Evolutionary conservation across 306 rosid genomes (phyloP), one percentile per base, ranked within the genome.

Genomic region (Inga oerstediana): DNA sequence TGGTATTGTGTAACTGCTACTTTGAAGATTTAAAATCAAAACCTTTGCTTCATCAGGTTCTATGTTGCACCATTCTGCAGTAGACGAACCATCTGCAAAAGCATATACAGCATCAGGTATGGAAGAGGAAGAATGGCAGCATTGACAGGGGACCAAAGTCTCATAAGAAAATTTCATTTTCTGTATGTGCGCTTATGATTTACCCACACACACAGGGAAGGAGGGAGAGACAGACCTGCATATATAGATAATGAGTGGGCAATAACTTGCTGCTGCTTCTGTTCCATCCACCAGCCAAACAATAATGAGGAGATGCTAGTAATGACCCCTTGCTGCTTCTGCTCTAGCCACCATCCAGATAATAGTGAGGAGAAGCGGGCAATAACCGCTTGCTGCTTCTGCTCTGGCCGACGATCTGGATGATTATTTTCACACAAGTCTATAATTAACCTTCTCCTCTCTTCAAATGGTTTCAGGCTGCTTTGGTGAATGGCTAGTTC

Each of bases 201-300:
- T 6, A 54, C n/a, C 62, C 6, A 39, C 8, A 37, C 61, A 76
- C 30, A 61, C 35, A 58, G 64, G 46, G 7, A 9, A 61, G 62
- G 74, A 78, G 71, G 71, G 66, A 75, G 46, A 41, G 45, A 81
- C 68, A 7, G 49, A 93, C 97, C 89, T 0, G 92, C 92, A 56
- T 92, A 89, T 79, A 93, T 89, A n/a, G 93, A 91, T 35, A 93
- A 5, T 1, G 88, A 64, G 80, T 49, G 86, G 8, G 94, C 89
- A 17, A 19, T 37, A 72, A 79, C 24, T 24, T 75, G 66, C 72
- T 61, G 81, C 27, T 67, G 75, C 68, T 79, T 72, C 22, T 20
- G 81, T 43, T 84, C 65, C 3, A 32, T 83, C 87, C 86, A 91
- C 92, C 89, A 81, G 49, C 19, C 35, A 17, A 88, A 81, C 66